phyloP scores from a whole-genome alignment of 2,329 filamentous ascomycete species.

The Zalaria sp. region DNA sequence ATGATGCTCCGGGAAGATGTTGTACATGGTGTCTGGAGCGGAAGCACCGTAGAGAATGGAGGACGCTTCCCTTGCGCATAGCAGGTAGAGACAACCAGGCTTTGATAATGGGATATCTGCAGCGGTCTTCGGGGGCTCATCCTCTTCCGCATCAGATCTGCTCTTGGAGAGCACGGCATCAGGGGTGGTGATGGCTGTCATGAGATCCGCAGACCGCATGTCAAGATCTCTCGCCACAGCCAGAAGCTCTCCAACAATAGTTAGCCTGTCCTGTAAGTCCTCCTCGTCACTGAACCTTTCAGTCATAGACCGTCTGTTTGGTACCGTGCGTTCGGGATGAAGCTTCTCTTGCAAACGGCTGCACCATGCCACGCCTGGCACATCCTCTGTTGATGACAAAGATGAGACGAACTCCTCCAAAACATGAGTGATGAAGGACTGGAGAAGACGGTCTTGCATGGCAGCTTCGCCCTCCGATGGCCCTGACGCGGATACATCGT shows the following conservation, averaged over 20 bases:
- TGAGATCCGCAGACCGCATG: constrained; percentile 32
- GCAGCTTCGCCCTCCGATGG: constrained; percentile 40
- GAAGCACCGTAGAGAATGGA: constrained; percentile 31
- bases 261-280: constrained; percentile 45
- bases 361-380: constrained; percentile 35
- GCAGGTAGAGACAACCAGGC: constrained; percentile 39
- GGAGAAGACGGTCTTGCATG: constrained; percentile 50
- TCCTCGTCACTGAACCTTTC: constrained; percentile 52
- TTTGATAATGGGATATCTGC: constrained; percentile 42
- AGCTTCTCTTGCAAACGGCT: constrained; percentile 53
- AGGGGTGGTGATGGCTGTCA: constrained; percentile 10
- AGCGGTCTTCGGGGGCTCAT: constrained; percentile 37
- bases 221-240: constrained; percentile 47
- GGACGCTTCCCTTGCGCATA: constrained; percentile 37
- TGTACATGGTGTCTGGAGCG: constrained; percentile 16
- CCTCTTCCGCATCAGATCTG: constrained; percentile 26
- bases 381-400: constrained; percentile 23
- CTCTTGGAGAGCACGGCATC: background rate
- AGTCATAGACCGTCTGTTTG: constrained; percentile 45
- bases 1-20: constrained; percentile 40
- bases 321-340: constrained; percentile 48
- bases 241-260: constrained; percentile 58
- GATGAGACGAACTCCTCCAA: constrained; percentile 59
- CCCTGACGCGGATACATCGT: constrained; percentile 24
- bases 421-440: constrained; percentile 65